Conservation (phyloP, 179 eudicot genomes). For the Amaranthus tricolor region DNA sequence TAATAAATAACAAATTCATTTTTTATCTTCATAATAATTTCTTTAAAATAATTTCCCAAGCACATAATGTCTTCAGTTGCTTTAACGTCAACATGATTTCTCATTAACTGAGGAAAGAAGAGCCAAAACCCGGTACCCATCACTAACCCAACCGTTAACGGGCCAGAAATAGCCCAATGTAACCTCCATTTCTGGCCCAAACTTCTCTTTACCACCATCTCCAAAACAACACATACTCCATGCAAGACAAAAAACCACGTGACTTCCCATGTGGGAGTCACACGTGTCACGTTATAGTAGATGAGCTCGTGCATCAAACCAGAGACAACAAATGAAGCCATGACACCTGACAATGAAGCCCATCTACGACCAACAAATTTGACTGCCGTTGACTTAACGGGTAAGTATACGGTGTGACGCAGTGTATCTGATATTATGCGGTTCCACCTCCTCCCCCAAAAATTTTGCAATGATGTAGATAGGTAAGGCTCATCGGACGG, state of each 20-base stretch:
- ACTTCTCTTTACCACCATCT: conserved; percentile 41
- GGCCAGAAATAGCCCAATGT: conserved; percentile 30
- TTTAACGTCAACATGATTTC: conserved; percentile 18
- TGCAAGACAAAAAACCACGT: conserved; percentile 66
- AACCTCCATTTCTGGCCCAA: conserved; percentile 31
- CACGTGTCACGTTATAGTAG: conserved; percentile 51
- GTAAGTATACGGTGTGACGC: conserved; percentile 51
- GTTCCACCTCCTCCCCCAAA: conserved; percentile 82
- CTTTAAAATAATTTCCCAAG: conserved; percentile 3
- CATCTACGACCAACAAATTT: conserved; percentile 21
- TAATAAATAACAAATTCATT: no score
- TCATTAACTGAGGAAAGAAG: conserved; percentile 28
- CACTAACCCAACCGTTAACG: conserved; percentile 41
- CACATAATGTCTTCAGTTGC: conserved; percentile 18
- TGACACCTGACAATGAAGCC: conserved; percentile 34
- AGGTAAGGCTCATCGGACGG: conserved; percentile 63
- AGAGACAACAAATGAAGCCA: conserved; percentile 53
- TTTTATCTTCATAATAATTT: background rate
- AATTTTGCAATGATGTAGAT: conserved; percentile 64
- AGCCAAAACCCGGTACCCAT: conserved; percentile 22
- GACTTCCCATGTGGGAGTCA: conserved; percentile 56
- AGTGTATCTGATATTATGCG: conserved; percentile 51
- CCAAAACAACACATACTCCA: conserved; percentile 43
- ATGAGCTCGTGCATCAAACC: conserved; percentile 70
- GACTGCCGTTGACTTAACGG: conserved; percentile 21